A percentile compares a stretch with the other conserved stretches of the same genome.
These are phyloP conservation scores for Rhinocladiella similis DNA, from an alignment of 2,329 filamentous ascomycete species.

Conservation along the genomic window DNA sequence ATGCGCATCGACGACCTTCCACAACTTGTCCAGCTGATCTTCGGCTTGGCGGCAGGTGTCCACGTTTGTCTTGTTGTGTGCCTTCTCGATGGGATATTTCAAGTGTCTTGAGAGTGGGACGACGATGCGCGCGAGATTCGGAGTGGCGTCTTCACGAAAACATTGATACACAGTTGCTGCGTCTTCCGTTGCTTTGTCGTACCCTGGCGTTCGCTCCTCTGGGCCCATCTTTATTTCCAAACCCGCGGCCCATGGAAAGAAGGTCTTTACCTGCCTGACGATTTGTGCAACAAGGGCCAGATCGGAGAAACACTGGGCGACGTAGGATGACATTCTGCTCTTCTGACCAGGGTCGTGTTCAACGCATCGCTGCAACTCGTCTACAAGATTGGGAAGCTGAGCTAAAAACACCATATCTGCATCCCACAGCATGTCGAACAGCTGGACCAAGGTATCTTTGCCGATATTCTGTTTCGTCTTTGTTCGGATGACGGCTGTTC, in stretches of 20 bases:
- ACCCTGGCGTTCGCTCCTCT: conserved; percentile 13
- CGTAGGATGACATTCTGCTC: conserved; percentile 40
- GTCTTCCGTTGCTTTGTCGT: neutral
- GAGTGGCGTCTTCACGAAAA: neutral
- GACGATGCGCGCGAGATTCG: neutral
- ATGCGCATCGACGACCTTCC: conserved; percentile 38
- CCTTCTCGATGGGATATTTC: conserved; percentile 51
- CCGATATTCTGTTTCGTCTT: conserved; percentile 5
- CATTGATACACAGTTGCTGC: neutral
- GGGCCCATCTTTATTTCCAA: conserved; percentile 37
- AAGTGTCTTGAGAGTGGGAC: conserved; percentile 38
- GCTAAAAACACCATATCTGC: conserved; percentile 37
- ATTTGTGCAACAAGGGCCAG: conserved; percentile 50
- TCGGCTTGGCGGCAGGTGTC: conserved; percentile 50
- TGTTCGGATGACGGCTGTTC: conserved; percentile 28
- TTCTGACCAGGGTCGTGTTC: conserved; percentile 38
- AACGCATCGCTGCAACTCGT: conserved; percentile 52
- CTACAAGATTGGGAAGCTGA: conserved; percentile 41
- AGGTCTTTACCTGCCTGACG: conserved; percentile 46
- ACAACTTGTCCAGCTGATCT: conserved; percentile 49
- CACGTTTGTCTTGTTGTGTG: conserved; percentile 47
- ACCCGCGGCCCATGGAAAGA: conserved; percentile 48
- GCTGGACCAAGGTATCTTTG: conserved; percentile 28
- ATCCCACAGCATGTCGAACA: conserved; percentile 43
- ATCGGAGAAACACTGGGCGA: conserved; percentile 44